Evolutionary conservation across 768 basidiomycete genomes (phyloP).

Genomic region (Trametes gibbosa): DNA sequence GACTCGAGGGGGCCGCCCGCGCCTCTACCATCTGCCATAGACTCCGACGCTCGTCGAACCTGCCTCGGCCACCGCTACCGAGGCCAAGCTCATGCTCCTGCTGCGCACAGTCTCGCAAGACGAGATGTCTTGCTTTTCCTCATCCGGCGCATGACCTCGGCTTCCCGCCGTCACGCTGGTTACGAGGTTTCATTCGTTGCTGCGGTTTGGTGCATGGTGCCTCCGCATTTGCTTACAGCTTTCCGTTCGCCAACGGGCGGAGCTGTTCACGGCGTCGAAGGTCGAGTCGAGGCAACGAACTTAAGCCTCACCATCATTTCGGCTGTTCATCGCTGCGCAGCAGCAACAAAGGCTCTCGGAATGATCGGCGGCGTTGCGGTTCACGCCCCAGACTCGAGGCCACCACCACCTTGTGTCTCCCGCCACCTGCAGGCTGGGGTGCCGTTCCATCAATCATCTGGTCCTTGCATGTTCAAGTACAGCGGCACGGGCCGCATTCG

Average conservation of each 20-base stretch:
- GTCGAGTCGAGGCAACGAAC: not conserved
- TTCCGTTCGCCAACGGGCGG: not conserved
- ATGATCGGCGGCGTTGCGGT: not conserved
- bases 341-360: not conserved
- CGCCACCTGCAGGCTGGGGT: not conserved
- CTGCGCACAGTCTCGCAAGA: not conserved
- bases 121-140: slow-evolving; percentile 1
- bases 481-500: not conserved
- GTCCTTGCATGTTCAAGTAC: not conserved
- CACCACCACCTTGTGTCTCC: not conserved
- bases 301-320: slow-evolving; percentile 8
- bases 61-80: slow-evolving; percentile 1
- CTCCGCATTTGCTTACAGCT: too few relatives aligned
- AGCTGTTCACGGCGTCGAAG: not conserved
- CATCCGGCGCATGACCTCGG: not conserved
- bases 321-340: slow-evolving; percentile 1
- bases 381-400: not conserved
- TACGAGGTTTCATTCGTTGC: slow-evolving; percentile 9
- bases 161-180: slow-evolving; percentile 8
- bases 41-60: not conserved
- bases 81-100: not conserved
- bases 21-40: not conserved
- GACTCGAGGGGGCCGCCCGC: slow-evolving; percentile 3
- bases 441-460: not conserved
- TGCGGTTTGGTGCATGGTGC: not conserved